phyloP scores from a whole-genome alignment of 1,284 basidiomycete genomes.

The Tilletia caries region DNA sequence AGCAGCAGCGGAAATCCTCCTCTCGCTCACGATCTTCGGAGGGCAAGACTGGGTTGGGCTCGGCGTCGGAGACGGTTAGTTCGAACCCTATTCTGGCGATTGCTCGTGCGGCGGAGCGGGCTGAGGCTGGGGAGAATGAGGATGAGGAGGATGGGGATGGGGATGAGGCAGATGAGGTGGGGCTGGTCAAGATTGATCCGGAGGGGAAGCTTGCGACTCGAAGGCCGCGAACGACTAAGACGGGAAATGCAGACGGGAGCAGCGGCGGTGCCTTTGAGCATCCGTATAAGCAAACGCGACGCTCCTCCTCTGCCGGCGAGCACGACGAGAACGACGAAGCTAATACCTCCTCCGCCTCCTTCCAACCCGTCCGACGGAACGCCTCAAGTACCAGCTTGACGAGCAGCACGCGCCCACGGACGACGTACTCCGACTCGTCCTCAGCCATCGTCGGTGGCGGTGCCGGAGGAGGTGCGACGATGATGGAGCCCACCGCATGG shows the following conservation, averaged over 20 bases:
- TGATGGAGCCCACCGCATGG: slow-evolving; percentile 11
- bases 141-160: not conserved
- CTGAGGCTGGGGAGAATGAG: not conserved
- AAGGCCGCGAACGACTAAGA: not conserved
- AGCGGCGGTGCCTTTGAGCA: slow-evolving; percentile 8
- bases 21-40: too few relatives aligned
- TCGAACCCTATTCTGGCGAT: not conserved
- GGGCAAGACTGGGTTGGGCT: too few relatives aligned
- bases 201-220: not conserved
- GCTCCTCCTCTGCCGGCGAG: too few relatives aligned
- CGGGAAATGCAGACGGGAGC: not conserved
- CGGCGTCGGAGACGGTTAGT: not conserved
- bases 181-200: not conserved
- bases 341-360: too few relatives aligned
- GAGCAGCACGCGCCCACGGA: not conserved
- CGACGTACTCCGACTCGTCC: too few relatives aligned
- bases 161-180: not conserved
- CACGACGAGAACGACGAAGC: too few relatives aligned
- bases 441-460: too few relatives aligned
- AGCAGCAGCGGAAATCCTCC: not conserved
- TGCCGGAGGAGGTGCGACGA: too few relatives aligned
- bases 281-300: not conserved
- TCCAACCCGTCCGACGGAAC: too few relatives aligned
- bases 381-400: not conserved
- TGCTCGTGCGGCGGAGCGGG: not conserved